phyloP scores from a whole-genome alignment of 192 early-diverging fungal genomes.

The Dimargaris cristalligena region DNA sequence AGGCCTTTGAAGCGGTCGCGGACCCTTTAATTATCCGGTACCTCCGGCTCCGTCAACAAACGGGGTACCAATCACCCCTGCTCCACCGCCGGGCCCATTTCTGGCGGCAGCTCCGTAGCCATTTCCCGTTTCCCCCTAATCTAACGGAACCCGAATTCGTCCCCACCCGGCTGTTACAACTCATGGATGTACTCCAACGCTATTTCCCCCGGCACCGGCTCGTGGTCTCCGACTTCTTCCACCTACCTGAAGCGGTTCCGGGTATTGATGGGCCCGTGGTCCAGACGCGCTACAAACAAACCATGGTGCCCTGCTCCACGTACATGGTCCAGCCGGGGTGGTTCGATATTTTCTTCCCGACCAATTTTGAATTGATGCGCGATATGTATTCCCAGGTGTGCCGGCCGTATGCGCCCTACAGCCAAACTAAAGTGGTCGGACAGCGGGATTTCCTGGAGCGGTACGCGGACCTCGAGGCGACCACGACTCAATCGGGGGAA shows the following conservation, averaged over 20 bases:
- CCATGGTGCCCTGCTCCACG: constrained; percentile 88
- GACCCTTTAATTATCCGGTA: constrained; percentile 67
- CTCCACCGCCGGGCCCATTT: constrained; percentile 25
- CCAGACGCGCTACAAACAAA: constrained; percentile 75
- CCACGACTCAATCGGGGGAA: constrained; percentile 70
- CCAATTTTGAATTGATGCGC: constrained; percentile 75
- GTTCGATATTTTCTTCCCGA: constrained; percentile 99
- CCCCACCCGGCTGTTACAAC: constrained; percentile 62
- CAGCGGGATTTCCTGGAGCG: constrained; percentile 65
- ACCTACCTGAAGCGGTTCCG: constrained; percentile 63
- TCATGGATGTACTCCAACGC: constrained; percentile 55
- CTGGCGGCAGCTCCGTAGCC: constrained; percentile 33
- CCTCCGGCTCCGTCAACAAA: constrained; percentile 37
- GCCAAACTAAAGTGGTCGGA: constrained; percentile 32
- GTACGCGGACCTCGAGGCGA: constrained; percentile 59
- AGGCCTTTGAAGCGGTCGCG: constrained; percentile 60
- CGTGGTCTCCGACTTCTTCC: constrained; percentile 77
- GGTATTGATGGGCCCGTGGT: constrained; percentile 84
- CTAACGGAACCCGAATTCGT: constrained; percentile 74
- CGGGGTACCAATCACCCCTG: constrained; percentile 45
- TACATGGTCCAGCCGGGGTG: constrained; percentile 95
- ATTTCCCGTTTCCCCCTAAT: constrained; percentile 73
- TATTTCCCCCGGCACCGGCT: constrained; percentile 78
- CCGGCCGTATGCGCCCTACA: constrained; percentile 19
- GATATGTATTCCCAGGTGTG: constrained; percentile 60